Percentiles rank a stretch among this genome's conserved stretches.
Evolutionary conservation across 2,329 filamentous ascomycete genomes (phyloP).

Genomic region (Fusarium pininemorale): DNA sequence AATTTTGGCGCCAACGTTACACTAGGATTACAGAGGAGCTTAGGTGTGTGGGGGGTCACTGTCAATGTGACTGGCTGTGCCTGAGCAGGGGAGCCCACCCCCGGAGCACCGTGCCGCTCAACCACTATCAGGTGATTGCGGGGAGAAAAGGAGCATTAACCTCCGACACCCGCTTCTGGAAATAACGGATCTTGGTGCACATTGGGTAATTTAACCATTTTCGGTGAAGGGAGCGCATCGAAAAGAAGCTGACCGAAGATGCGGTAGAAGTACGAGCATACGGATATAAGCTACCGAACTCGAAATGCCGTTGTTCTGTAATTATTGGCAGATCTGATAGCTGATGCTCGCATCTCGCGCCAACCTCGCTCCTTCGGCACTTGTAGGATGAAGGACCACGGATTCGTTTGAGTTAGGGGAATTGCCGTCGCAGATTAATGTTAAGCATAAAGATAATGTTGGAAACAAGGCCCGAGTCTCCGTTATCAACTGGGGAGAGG

Average conservation of each 20-base stretch:
- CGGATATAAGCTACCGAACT: rapidly evolving
- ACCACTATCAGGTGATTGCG: background rate
- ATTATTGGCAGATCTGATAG: background rate
- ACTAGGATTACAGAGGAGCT: background rate
- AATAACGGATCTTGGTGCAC: background rate
- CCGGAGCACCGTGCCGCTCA: background rate
- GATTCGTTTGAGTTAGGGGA: background rate
- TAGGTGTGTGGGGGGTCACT: no score
- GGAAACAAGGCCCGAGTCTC: background rate
- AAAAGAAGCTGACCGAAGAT: background rate
- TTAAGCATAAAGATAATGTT: background rate
- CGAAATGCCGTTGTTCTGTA: background rate
- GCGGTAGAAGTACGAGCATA: rapidly evolving
- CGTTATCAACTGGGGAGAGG: background rate
- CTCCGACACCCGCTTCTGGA: slow-evolving; percentile 1
- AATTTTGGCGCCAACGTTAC: background rate
- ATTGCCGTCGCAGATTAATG: background rate
- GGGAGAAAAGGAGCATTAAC: background rate
- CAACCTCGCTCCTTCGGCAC: background rate
- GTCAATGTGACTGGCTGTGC: background rate
- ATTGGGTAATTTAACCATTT: background rate
- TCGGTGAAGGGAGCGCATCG: rapidly evolving
- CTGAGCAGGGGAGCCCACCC: background rate
- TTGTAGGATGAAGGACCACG: background rate
- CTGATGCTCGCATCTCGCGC: background rate